Evolutionary conservation across 495 filamentous ascomycete genomes (phyloP), one percentile per base, ranked within the genome.

Genomic region (Penicillium psychrofluorescens): DNA sequence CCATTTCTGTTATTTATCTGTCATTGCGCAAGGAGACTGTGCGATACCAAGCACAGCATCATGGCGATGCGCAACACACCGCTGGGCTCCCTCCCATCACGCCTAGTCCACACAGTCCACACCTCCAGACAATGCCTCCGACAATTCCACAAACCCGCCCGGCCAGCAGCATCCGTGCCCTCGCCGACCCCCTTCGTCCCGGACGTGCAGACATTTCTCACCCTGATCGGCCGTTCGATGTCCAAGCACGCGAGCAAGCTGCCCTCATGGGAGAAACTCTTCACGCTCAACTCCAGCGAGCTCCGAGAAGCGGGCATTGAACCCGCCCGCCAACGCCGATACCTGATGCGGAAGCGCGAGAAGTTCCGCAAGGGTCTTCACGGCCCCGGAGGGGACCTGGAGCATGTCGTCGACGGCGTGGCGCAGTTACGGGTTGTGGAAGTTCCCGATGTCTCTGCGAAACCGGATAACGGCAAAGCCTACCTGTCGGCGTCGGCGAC

Each of bases 181-280:
- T 43, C 67, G 8, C 80, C 88, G 5, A 96, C 84, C 8, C 83
- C 85, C 9, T 88, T 91, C 55, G 81, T 96, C 38, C 92, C 92
- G 9, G 85, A 98, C 56, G 78, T 85, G 41, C 88, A 74, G 45
- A 95, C 90, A 39, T 97, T 98, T 70, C 86, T 98, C 45, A 85
- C 77, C 6, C 65, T 95, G 29, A 98, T 98, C 67, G 92, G 92
- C 56, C 92, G 92, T 45, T 79, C 80, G 50, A 78, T 95, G 51
- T 77, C 74, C 40, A 77, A 85, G 50, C 87, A 96, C 64, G 78
- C 82, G 9, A 66, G 80, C 57, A 77, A 97, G 60, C 84, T 98
- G 48, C 79, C 84, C 5, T 82, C 83, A 28, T 98, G 92, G 92
- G 86, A 90, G 16, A 76, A 84, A 7, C 76, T 98, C 15, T 98